A percentile compares a stretch with the other conserved stretches of the same genome.
Evolutionary conservation across 768 basidiomycete genomes (phyloP).

Genomic region (Asterophora parasitica): DNA sequence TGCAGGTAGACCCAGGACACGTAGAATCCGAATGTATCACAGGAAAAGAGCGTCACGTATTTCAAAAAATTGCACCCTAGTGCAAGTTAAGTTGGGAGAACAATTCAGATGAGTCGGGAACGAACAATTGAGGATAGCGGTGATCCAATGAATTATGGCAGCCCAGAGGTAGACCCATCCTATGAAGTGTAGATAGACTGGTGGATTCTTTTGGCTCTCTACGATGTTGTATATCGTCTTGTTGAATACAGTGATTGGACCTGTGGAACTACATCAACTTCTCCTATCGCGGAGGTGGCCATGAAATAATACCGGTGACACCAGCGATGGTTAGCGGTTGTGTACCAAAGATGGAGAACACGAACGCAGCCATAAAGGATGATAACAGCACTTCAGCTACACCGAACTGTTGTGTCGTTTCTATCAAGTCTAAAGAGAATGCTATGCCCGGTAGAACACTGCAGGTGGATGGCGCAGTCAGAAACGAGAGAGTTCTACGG

Average conservation of each 20-base stretch:
- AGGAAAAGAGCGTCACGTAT: conserved; percentile 87
- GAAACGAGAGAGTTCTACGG: not conserved
- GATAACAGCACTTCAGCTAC: conserved; percentile 81
- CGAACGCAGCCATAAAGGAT: conserved; percentile 85
- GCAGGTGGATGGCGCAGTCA: conserved; percentile 20
- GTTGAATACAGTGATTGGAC: conserved; percentile 91
- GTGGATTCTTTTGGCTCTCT: conserved; percentile 48
- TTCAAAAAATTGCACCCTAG: conserved; percentile 78
- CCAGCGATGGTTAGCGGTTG: conserved; percentile 92
- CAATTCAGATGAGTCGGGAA: conserved; percentile 12
- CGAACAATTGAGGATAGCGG: conserved; percentile 71
- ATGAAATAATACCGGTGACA: conserved; percentile 58
- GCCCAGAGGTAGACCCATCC: conserved; percentile 94
- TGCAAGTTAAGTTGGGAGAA: not conserved
- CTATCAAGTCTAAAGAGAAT: conserved; percentile 88
- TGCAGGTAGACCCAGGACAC: conserved; percentile 88
- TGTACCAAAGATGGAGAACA: conserved; percentile 83
- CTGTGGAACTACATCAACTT: conserved; percentile 29
- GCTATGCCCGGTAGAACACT: conserved; percentile 89
- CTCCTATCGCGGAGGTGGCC: not conserved
- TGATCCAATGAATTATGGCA: conserved; percentile 80
- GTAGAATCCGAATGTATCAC: conserved; percentile 91
- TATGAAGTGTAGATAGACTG: conserved; percentile 79
- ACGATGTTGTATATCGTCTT: conserved; percentile 84
- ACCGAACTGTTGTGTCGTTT: conserved; percentile 86